Conservation (phyloP, 345 rosid genomes). For the Iberis pinnata region DNA sequence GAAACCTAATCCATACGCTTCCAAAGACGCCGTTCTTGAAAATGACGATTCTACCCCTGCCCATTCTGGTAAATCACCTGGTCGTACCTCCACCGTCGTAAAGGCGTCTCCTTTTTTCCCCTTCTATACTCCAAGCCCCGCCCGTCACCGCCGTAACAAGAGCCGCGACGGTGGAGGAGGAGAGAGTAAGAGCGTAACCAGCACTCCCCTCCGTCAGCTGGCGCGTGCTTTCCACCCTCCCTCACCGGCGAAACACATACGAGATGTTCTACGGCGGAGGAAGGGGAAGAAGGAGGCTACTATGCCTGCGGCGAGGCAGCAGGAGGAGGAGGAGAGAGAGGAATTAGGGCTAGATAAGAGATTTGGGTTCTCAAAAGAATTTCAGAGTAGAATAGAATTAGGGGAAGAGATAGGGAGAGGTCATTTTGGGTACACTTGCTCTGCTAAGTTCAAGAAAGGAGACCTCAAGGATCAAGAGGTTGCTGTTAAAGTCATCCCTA, state of each 20-base stretch:
- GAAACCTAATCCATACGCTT: slow-evolving; percentile 60
- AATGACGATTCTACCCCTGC: slow-evolving; percentile 32
- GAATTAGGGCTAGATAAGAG: slow-evolving; percentile 68
- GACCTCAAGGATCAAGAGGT: slow-evolving; percentile 74
- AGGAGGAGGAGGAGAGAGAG: slow-evolving; percentile 40
- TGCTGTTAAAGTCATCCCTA: slow-evolving; percentile 92
- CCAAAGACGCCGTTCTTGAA: slow-evolving; percentile 26
- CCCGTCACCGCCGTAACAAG: slow-evolving; percentile 43
- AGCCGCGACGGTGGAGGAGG: slow-evolving; percentile 34
- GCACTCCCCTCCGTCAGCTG: slow-evolving; percentile 68
- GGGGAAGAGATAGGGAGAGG: slow-evolving; percentile 95
- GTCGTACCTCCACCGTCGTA: slow-evolving; percentile 24
- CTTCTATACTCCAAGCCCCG: slow-evolving; percentile 61
- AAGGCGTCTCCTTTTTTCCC: slow-evolving; percentile 47
- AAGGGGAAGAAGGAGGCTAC: slow-evolving; percentile 35
- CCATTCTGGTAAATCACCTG: slow-evolving; percentile 28
- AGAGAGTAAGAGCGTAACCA: slow-evolving; percentile 32
- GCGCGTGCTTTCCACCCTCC: slow-evolving; percentile 79
- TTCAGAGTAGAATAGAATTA: slow-evolving; percentile 53
- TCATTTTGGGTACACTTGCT: slow-evolving; percentile 94
- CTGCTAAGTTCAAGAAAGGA: slow-evolving; percentile 87
- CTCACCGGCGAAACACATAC: slow-evolving; percentile 88
- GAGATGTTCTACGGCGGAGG: slow-evolving; percentile 59
- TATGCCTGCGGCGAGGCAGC: slow-evolving; percentile 29
- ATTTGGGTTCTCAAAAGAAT: slow-evolving; percentile 80